These are phyloP conservation scores for Isochrysis galbana DNA, from an alignment of 78 protist species.

Conservation along the genomic window DNA sequence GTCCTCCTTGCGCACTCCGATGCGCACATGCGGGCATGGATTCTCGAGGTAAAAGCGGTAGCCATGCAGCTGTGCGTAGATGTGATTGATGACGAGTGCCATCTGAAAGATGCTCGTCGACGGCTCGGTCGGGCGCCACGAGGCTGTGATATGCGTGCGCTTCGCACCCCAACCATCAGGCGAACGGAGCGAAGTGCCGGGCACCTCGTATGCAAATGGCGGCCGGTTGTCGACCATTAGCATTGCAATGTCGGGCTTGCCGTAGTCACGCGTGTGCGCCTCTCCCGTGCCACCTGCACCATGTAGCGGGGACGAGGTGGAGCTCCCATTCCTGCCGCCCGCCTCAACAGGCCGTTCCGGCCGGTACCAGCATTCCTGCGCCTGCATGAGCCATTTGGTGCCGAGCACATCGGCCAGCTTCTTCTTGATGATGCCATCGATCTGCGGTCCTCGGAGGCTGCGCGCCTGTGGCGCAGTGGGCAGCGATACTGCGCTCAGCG, in stretches of 20 bases:
- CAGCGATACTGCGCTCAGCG: too few relatives aligned
- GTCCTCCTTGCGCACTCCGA: neutral
- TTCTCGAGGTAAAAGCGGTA: constrained; percentile 20
- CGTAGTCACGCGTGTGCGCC: neutral
- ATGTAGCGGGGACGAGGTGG: neutral
- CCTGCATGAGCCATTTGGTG: neutral
- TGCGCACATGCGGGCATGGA: neutral
- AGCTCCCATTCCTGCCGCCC: neutral
- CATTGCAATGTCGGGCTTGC: neutral
- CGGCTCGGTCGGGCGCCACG: neutral
- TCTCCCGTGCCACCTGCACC: neutral
- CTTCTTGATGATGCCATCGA: neutral
- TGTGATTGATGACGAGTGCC: neutral
- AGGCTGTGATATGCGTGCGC: neutral
- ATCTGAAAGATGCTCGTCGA: neutral
- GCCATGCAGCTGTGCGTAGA: constrained; percentile 17
- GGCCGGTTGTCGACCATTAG: neutral
- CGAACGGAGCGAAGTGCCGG: neutral
- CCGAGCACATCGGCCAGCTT: neutral
- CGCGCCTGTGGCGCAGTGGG: too few relatives aligned
- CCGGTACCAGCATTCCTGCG: neutral
- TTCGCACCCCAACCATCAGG: neutral
- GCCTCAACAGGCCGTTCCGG: neutral
- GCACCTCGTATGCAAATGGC: neutral
- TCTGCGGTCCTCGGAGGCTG: neutral